phyloP scores from a whole-genome alignment of 1,284 basidiomycete species.

The Pseudozyma thailandica region DNA sequence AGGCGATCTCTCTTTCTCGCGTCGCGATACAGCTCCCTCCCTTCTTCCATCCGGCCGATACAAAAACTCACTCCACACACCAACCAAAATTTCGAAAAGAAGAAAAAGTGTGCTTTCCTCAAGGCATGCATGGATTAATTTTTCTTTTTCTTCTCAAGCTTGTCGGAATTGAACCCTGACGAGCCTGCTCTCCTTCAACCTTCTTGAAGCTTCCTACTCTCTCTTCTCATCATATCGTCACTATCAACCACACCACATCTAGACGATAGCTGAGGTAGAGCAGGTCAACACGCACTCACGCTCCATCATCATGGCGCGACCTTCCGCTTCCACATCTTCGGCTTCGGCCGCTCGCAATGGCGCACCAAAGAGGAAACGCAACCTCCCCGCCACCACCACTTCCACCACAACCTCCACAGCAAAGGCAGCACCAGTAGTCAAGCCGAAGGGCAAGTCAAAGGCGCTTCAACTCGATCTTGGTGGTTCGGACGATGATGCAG shows the following conservation, averaged over 20 bases:
- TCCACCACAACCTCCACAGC: slow-evolving; percentile 6
- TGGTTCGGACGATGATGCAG: slow-evolving; percentile 24
- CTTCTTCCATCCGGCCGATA: slow-evolving; percentile 42
- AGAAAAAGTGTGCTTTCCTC: too few relatives aligned
- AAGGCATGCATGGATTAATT: too few relatives aligned
- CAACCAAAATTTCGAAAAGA: slow-evolving; percentile 3
- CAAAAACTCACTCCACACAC: slow-evolving; percentile 23
- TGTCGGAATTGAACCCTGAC: slow-evolving; percentile 6
- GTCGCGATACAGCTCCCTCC: slow-evolving; percentile 21
- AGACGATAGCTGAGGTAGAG: slow-evolving; percentile 6
- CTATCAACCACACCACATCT: neutral
- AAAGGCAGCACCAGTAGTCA: slow-evolving; percentile 7
- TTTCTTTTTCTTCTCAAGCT: slow-evolving; percentile 5
- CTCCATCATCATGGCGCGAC: slow-evolving; percentile 24
- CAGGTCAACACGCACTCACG: neutral
- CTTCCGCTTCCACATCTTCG: slow-evolving; percentile 25
- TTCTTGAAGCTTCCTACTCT: too few relatives aligned
- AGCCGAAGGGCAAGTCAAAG: slow-evolving; percentile 32
- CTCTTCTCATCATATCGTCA: neutral
- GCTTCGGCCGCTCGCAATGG: slow-evolving; percentile 34
- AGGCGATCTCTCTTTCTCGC: slow-evolving; percentile 25
- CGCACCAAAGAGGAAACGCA: slow-evolving; percentile 44
- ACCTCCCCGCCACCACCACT: slow-evolving; percentile 10
- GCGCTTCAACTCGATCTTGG: slow-evolving; percentile 26
- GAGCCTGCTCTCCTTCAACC: neutral